Percentiles rank a stretch among this genome's conserved stretches.
Conservation (phyloP, 768 basidiomycete species). For the Boletus barrowsii region DNA sequence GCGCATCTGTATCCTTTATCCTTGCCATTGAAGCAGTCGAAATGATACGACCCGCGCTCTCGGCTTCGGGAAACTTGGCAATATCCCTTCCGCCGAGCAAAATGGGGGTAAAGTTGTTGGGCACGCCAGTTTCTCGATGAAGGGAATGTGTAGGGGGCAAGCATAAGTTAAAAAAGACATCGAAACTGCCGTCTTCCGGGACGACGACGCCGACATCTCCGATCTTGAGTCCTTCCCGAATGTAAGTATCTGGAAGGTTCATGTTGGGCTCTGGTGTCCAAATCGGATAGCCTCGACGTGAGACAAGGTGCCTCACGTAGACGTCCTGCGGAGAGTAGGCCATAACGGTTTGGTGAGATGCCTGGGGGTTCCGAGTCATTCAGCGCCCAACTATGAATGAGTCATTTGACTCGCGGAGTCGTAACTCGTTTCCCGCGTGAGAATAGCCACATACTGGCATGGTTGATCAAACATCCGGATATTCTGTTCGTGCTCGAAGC, state of each 20-base stretch:
- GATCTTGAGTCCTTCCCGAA: slow-evolving; percentile 27
- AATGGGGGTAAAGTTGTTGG: slow-evolving; percentile 26
- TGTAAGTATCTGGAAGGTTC: slow-evolving; percentile 23
- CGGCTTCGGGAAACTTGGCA: slow-evolving; percentile 5
- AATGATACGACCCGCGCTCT: slow-evolving; percentile 10
- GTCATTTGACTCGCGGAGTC: too few relatives aligned
- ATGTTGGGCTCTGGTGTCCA: slow-evolving; percentile 32
- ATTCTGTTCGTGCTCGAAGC: too few relatives aligned
- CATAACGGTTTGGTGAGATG: not conserved
- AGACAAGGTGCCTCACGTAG: slow-evolving; percentile 16
- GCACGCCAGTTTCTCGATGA: slow-evolving; percentile 15
- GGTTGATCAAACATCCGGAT: too few relatives aligned
- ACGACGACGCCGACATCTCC: slow-evolving; percentile 37
- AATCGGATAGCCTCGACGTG: slow-evolving; percentile 30
- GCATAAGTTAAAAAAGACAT: slow-evolving; percentile 36
- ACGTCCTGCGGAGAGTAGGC: slow-evolving; percentile 11
- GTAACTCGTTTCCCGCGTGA: too few relatives aligned
- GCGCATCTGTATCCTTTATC: too few relatives aligned
- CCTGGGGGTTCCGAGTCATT: too few relatives aligned
- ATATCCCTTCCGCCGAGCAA: slow-evolving; percentile 9
- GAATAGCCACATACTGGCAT: too few relatives aligned
- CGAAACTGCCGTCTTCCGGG: slow-evolving; percentile 31
- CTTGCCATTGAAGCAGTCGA: not conserved
- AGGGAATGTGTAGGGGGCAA: slow-evolving; percentile 26
- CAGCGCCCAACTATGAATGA: too few relatives aligned